Evolutionary conservation across 78 protist genomes (phyloP).

Genomic region (Andalucia godoyi): DNA sequence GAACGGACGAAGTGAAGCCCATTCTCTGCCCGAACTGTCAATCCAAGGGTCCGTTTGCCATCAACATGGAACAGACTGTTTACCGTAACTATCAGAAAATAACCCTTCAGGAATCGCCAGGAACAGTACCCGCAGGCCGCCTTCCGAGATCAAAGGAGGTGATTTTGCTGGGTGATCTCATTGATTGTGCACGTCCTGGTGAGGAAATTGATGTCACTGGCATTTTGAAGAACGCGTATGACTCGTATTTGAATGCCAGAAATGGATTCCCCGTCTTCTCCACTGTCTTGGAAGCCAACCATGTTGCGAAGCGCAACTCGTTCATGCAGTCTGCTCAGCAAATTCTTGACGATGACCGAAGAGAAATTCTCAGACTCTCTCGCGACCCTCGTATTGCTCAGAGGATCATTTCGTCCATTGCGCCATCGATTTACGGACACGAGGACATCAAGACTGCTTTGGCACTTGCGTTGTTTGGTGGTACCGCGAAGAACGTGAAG

Average conservation of each 20-base stretch:
- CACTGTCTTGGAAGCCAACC: slow-evolving; percentile 92
- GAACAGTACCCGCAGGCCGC: slow-evolving; percentile 97
- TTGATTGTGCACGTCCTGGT: slow-evolving; percentile 91
- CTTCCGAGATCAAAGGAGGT: slow-evolving; percentile 92
- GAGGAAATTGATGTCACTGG: slow-evolving; percentile 91
- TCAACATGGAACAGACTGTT: slow-evolving; percentile 65
- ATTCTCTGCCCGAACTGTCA: slow-evolving; percentile 60
- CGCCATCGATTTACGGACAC: slow-evolving; percentile 97
- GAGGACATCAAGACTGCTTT: slow-evolving; percentile 89
- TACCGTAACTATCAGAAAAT: slow-evolving; percentile 91
- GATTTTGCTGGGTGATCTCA: slow-evolving; percentile 76
- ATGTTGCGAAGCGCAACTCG: slow-evolving; percentile 43
- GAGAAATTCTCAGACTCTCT: slow-evolving; percentile 43
- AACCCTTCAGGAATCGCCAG: slow-evolving; percentile 95
- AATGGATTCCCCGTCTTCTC: slow-evolving; percentile 97
- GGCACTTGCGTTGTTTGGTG: slow-evolving; percentile 94
- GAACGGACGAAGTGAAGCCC: not conserved
- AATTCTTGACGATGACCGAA: slow-evolving; percentile 85
- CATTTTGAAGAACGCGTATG: slow-evolving; percentile 64
- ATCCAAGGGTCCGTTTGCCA: slow-evolving; percentile 71
- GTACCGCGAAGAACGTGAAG: slow-evolving; percentile 51
- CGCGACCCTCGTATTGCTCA: slow-evolving; percentile 47
- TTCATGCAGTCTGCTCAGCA: slow-evolving; percentile 40
- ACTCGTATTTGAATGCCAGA: slow-evolving; percentile 53
- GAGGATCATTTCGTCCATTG: slow-evolving; percentile 78